A percentile compares a stretch with the other conserved stretches of the same genome.
Conservation (phyloP, 805 yeast genomes). For the Wickerhamomyces bovis region DNA sequence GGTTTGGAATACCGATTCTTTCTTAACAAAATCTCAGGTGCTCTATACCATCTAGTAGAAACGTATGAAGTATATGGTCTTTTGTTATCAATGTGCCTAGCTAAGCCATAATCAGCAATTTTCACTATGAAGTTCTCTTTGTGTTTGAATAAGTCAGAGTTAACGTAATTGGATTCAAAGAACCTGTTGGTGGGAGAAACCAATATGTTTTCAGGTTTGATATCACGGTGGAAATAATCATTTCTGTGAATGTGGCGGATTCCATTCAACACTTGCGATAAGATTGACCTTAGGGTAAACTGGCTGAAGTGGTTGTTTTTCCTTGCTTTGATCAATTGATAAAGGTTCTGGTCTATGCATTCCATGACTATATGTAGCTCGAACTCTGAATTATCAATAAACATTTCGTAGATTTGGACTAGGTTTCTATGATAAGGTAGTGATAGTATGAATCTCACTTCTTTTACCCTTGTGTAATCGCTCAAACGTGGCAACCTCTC, state of each 20-base stretch:
- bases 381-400: slow-evolving; percentile 55
- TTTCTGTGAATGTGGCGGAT: slow-evolving; percentile 72
- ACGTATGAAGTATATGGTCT: slow-evolving; percentile 69
- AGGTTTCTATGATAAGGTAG: slow-evolving; percentile 68
- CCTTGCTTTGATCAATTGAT: slow-evolving; percentile 67
- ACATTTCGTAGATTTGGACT: slow-evolving; percentile 72
- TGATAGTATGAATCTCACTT: slow-evolving; percentile 57
- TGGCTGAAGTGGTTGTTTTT: slow-evolving; percentile 47
- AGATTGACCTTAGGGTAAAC: slow-evolving; percentile 55
- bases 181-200: slow-evolving; percentile 53
- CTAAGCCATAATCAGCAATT: slow-evolving; percentile 76
- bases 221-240: slow-evolving; percentile 78
- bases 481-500: slow-evolving; percentile 44
- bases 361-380: slow-evolving; percentile 85
- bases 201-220: slow-evolving; percentile 90
- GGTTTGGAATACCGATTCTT: slow-evolving; percentile 59
- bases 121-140: slow-evolving; percentile 53
- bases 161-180: slow-evolving; percentile 34
- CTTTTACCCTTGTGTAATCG: slow-evolving; percentile 56
- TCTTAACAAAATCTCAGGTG: slow-evolving; percentile 73
- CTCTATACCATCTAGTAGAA: slow-evolving; percentile 81
- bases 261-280: slow-evolving; percentile 70
- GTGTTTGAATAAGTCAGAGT: slow-evolving; percentile 14
- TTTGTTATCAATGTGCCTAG: slow-evolving; percentile 49
- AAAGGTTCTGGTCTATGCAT: slow-evolving; percentile 74